These are phyloP conservation scores for Amphicarpaea edgeworthii DNA, from an alignment of 306 rosid genomes.

Conservation along the genomic window DNA sequence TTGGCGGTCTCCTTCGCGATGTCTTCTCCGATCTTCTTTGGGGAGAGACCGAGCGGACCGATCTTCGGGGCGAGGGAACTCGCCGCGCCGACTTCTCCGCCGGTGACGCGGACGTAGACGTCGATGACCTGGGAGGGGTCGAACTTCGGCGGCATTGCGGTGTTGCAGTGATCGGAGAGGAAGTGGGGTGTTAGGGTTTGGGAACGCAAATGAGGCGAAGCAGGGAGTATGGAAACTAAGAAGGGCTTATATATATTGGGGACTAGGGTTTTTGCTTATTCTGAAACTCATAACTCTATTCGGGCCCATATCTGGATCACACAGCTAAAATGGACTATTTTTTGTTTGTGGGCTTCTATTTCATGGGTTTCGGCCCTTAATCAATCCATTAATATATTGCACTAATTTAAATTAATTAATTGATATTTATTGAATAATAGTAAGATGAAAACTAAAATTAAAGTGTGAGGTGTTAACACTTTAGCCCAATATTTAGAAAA, in stretches of 20 bases:
- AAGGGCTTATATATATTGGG: conserved; percentile 3
- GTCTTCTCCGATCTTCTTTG: conserved; percentile 94
- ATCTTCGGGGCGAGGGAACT: conserved; percentile 94
- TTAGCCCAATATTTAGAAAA: too few relatives aligned
- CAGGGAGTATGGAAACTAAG: not conserved
- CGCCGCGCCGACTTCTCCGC: conserved; percentile 96
- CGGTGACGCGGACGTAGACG: conserved; percentile 88
- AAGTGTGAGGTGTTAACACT: too few relatives aligned
- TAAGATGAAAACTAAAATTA: too few relatives aligned
- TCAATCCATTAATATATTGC: too few relatives aligned
- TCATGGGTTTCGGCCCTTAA: too few relatives aligned
- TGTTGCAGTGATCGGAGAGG: not conserved
- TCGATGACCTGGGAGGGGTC: conserved; percentile 91
- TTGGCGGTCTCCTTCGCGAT: conserved; percentile 93
- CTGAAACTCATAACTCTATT: not conserved
- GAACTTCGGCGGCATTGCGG: conserved; percentile 93
- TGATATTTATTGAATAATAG: too few relatives aligned
- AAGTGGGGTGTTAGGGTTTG: conserved; percentile 47
- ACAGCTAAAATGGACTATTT: too few relatives aligned
- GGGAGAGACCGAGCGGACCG: conserved; percentile 94
- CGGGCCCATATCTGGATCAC: not conserved
- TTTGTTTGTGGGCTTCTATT: not conserved
- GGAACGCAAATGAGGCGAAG: not conserved
- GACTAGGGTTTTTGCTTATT: conserved; percentile 45
- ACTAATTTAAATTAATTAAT: too few relatives aligned